Conservation (phyloP, 768 basidiomycete genomes). For the Boletus edulis region DNA sequence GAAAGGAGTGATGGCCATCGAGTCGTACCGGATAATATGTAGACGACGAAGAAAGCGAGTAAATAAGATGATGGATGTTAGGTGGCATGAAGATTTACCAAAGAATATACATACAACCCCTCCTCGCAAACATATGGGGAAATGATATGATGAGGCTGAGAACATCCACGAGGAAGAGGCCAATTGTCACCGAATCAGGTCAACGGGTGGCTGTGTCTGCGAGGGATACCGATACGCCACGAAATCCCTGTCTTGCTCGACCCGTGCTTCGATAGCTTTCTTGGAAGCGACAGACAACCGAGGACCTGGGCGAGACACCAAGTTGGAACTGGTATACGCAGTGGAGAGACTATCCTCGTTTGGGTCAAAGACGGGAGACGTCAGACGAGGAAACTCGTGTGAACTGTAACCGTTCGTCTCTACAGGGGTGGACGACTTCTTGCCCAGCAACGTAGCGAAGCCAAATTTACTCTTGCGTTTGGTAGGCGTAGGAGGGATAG, state of each 20-base stretch:
- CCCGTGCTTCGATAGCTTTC: conserved; percentile 72
- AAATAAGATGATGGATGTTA: conserved; percentile 21
- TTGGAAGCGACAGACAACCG: conserved; percentile 65
- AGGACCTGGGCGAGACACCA: conserved; percentile 47
- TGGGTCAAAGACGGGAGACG: conserved; percentile 42
- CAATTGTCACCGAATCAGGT: conserved; percentile 48
- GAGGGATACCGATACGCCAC: conserved; percentile 88
- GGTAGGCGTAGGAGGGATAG: conserved; percentile 34
- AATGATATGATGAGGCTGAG: conserved; percentile 1
- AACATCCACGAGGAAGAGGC: neutral
- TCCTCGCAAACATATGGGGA: conserved; percentile 1
- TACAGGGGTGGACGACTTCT: conserved; percentile 35
- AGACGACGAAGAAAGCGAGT: conserved; percentile 11
- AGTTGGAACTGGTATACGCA: conserved; percentile 48
- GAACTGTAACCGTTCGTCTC: conserved; percentile 34
- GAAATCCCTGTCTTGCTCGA: conserved; percentile 84
- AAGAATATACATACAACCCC: conserved; percentile 9
- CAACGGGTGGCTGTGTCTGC: conserved; percentile 58
- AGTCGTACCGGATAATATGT: conserved; percentile 16
- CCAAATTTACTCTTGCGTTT: conserved; percentile 79
- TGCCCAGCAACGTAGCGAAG: conserved; percentile 64
- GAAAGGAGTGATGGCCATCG: conserved; percentile 22
- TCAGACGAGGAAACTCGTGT: conserved; percentile 50
- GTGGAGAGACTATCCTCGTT: conserved; percentile 47
- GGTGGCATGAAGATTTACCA: conserved; percentile 19